These are phyloP conservation scores for Peribolospora baueri DNA, from an alignment of 768 basidiomycete genomes.

Conservation along the genomic window DNA sequence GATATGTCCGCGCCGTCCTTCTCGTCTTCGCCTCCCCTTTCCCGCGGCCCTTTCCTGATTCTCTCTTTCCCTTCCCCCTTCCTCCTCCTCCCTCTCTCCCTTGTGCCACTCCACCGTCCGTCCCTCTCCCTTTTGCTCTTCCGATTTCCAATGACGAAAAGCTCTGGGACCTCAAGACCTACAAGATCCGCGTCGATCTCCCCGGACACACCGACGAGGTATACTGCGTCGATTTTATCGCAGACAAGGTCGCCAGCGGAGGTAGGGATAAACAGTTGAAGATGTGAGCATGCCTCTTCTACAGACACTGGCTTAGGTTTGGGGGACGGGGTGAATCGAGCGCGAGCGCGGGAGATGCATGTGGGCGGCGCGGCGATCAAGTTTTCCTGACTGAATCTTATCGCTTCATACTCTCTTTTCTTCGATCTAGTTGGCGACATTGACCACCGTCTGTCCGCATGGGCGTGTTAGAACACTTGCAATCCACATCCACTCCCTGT, in stretches of 20 bases:
- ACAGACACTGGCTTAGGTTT: no score
- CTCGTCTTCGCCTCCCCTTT: background rate
- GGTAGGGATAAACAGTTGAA: conserved; percentile 75
- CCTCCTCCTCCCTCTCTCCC: background rate
- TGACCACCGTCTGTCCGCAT: no score
- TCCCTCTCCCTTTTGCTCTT: background rate
- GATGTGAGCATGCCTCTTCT: conserved; percentile 36
- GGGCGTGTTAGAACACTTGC: no score
- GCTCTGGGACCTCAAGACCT: conserved; percentile 94
- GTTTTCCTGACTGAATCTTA: background rate
- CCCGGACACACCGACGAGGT: conserved; percentile 95
- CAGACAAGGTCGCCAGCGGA: conserved; percentile 97
- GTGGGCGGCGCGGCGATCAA: background rate
- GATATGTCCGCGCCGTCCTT: background rate
- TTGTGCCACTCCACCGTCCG: background rate
- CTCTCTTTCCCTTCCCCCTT: background rate
- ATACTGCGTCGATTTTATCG: conserved; percentile 96
- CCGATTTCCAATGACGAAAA: conserved; percentile 16
- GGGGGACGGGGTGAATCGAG: background rate
- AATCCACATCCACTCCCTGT: no score
- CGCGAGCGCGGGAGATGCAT: background rate
- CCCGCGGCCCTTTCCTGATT: background rate
- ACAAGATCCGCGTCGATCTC: conserved; percentile 79
- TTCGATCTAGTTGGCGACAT: no score
- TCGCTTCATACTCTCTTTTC: no score